Evolutionary conservation across 75 land plant species (phyloP).

Genomic region (Gnetum montanum): DNA sequence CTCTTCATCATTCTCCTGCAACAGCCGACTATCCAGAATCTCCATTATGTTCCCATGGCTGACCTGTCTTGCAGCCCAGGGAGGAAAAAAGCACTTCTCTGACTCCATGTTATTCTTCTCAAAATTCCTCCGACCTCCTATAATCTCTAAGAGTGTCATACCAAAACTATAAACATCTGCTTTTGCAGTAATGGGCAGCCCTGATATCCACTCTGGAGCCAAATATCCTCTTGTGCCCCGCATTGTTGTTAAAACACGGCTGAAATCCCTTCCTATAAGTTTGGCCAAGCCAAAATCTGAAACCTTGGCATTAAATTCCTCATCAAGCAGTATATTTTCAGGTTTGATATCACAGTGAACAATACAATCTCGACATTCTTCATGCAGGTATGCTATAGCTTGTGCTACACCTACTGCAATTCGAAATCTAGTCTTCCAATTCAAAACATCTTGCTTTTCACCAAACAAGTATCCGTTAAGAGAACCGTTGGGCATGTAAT

Average conservation of each 20-base stretch:
- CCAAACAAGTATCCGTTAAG: slow-evolving; percentile 46
- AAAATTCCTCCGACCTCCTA: slow-evolving; percentile 16
- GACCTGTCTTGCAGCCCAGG: slow-evolving; percentile 15
- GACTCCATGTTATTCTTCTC: slow-evolving; percentile 11
- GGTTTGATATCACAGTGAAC: slow-evolving; percentile 14
- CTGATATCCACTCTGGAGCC: slow-evolving; percentile 14
- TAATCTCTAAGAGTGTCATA: slow-evolving; percentile 35
- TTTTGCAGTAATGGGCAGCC: slow-evolving; percentile 17
- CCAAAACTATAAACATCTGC: slow-evolving; percentile 44
- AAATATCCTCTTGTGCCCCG: slow-evolving; percentile 14
- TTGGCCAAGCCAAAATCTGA: slow-evolving; percentile 14
- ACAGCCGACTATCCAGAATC: slow-evolving; percentile 7
- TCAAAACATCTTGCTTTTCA: background rate
- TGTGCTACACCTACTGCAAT: slow-evolving; percentile 8
- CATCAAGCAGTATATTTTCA: slow-evolving; percentile 14
- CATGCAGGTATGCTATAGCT: slow-evolving; percentile 13
- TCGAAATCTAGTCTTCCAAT: slow-evolving; percentile 3
- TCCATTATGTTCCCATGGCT: slow-evolving; percentile 9
- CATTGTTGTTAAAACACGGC: slow-evolving; percentile 12
- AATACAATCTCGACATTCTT: slow-evolving; percentile 11
- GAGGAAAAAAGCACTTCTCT: slow-evolving; percentile 10
- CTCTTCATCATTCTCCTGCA: slow-evolving; percentile 11
- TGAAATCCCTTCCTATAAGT: slow-evolving; percentile 11
- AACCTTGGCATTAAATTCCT: slow-evolving; percentile 14
- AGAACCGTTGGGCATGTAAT: slow-evolving; percentile 64